Evolutionary conservation across 129 eudicot species (phyloP).

Genomic region (Heracleum sosnowskyi): DNA sequence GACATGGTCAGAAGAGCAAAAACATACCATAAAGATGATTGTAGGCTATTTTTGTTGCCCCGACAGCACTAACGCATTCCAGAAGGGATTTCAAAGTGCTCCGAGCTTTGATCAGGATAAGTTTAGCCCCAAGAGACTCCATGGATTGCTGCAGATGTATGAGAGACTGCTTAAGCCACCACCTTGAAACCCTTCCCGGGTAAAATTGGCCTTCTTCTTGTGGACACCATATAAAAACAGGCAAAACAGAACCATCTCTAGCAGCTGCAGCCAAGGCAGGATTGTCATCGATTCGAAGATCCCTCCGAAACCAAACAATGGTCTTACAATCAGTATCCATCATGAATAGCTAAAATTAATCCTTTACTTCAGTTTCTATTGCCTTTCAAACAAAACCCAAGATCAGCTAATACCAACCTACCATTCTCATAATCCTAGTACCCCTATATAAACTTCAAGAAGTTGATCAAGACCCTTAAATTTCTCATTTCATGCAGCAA

Average conservation of each 20-base stretch:
- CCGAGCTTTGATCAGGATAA: conserved; percentile 58
- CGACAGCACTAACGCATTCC: conserved; percentile 60
- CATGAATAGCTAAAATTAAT: background rate
- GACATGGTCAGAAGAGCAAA: background rate
- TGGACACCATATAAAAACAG: conserved; percentile 94
- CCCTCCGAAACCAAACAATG: conserved; percentile 94
- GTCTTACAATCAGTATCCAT: conserved; percentile 45
- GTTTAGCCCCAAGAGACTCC: conserved; percentile 71
- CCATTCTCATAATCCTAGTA: background rate
- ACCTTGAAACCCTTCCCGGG: conserved; percentile 94
- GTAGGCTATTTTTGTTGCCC: conserved; percentile 72
- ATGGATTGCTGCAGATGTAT: conserved; percentile 61
- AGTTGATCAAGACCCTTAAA: background rate
- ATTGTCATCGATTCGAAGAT: conserved; percentile 90
- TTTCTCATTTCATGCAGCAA: background rate
- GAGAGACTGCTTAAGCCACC: conserved; percentile 98
- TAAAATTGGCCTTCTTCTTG: conserved; percentile 79
- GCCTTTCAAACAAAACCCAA: background rate
- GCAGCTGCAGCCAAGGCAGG: conserved; percentile 89
- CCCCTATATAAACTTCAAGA: background rate
- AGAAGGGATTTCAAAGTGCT: conserved; percentile 69
- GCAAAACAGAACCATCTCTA: conserved; percentile 65
- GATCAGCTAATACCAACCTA: background rate
- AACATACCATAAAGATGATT: conserved; percentile 87
- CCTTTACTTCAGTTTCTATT: background rate